Conservation (phyloP, 78 protist genomes). For the Dictyostelium brefeldianum region DNA sequence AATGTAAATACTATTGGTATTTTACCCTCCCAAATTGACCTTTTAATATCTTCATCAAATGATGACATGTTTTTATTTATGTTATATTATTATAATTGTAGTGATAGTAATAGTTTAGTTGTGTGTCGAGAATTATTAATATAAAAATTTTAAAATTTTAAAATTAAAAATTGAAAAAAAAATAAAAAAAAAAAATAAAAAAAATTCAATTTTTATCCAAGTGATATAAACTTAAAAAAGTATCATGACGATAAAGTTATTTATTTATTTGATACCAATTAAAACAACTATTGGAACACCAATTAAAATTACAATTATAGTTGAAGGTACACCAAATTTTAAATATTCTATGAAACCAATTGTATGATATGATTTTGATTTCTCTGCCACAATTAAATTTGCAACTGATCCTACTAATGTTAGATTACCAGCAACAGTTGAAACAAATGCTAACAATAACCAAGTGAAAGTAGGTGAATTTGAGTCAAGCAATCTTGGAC, state of each 20-base stretch:
- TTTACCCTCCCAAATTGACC: slow-evolving; percentile 76
- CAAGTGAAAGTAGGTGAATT: slow-evolving; percentile 25
- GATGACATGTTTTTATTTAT: slow-evolving; percentile 42
- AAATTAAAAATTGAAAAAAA: no score
- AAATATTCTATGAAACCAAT: slow-evolving; percentile 44
- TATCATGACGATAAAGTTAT: no score
- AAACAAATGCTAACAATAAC: slow-evolving; percentile 44
- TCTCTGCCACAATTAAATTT: slow-evolving; percentile 47
- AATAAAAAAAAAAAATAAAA: no score
- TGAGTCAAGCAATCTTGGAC: slow-evolving; percentile 26
- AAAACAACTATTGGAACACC: slow-evolving; percentile 37
- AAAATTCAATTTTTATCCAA: no score
- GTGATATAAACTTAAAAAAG: no score
- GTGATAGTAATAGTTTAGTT: no score
- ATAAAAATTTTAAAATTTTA: no score
- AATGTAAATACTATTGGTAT: slow-evolving; percentile 58
- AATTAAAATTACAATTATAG: slow-evolving; percentile 19
- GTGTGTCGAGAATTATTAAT: neutral
- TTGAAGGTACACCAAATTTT: slow-evolving; percentile 70
- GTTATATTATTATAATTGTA: neutral
- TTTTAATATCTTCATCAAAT: slow-evolving; percentile 75
- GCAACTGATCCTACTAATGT: slow-evolving; percentile 45
- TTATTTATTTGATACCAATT: neutral
- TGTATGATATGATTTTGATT: slow-evolving; percentile 20
- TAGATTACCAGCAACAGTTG: slow-evolving; percentile 63